Base-by-base conservation (phyloP, 2,329 filamentous ascomycete genomes). In the Laburnicola sp. region DNA sequence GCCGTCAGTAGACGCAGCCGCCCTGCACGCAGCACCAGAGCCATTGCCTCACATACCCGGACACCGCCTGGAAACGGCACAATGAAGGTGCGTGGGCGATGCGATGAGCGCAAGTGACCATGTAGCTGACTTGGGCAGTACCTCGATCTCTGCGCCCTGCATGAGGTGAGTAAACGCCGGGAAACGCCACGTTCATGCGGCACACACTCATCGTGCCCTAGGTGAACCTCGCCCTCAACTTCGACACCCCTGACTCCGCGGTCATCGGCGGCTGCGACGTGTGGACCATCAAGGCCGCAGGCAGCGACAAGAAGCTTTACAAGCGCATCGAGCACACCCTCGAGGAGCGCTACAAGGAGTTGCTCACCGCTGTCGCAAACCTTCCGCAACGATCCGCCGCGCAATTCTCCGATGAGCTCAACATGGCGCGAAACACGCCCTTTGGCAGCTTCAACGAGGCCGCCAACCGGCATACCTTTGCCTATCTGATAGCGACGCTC, bases 231-330 rank as follows among this genome's bases (percentile, higher is more conserved):
- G 89, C 93, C 57, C 85, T 99, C 70, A 97, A 96, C 72, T 97
- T 97, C 79, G 90, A 94, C 66, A 97, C 93, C 1, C 85, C 89
- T 45, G 93, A 97, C 71, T 92, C 91, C 70, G 89, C 93, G 62
- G 88, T 99, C 54, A 87, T 91, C 26, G 94, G 94, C 64, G 89
- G 90, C 59, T 97, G 93, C 80, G 94, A 99, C 74, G 82, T 97
- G 16, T 99, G 97, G 79, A 97, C 93, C 7, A 97, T 92, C 25
- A 99, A 99, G 75, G 92, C 94, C 27, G 91, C 93, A 48, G 91
- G 92, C 39, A 87, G 87, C 57, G 94, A 99, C 73, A 97, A 97
- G 82, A 97, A 97, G 71, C 80, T 99, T 6, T 97, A 97, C 80
- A 95, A 92, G 75, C 89, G 87, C 70, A 97, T 99, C 69, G 92